These are phyloP conservation scores for Hymenochaete sp. DNA, from an alignment of 1,284 basidiomycete species.

Conservation along the genomic window DNA sequence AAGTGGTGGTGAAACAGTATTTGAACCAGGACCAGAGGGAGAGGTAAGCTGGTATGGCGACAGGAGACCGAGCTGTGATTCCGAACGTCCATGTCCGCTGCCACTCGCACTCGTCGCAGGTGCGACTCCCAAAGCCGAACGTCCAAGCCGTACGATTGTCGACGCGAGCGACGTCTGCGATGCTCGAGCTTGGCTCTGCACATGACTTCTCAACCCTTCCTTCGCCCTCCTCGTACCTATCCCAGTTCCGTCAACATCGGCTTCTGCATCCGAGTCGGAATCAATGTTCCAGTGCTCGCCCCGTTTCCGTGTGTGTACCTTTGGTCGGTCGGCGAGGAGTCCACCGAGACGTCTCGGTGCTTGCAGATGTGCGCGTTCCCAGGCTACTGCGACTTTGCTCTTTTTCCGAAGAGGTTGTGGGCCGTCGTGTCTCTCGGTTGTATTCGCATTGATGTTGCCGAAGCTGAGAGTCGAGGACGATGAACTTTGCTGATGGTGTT, in stretches of 20 bases:
- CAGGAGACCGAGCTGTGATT: slow-evolving; percentile 5
- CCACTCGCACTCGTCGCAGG: background rate
- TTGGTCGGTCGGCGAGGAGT: slow-evolving; percentile 8
- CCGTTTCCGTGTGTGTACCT: slow-evolving; percentile 11
- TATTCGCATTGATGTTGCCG: background rate
- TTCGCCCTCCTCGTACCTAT: background rate
- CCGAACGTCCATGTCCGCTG: slow-evolving; percentile 1
- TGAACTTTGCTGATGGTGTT: background rate
- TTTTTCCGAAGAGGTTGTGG: background rate
- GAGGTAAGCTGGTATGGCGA: too few species aligned
- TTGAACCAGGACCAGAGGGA: too few species aligned
- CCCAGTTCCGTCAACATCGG: background rate
- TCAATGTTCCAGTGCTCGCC: slow-evolving; percentile 16
- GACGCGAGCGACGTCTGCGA: background rate
- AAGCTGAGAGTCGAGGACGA: background rate
- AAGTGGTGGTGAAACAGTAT: too few species aligned
- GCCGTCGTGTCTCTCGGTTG: background rate
- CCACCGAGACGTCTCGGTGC: slow-evolving; percentile 13
- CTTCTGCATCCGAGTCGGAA: background rate
- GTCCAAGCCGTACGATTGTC: background rate
- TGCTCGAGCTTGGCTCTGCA: background rate
- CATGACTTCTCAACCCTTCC: background rate
- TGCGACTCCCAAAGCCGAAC: too few species aligned
- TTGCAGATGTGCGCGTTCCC: slow-evolving; percentile 14
- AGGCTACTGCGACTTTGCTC: slow-evolving; percentile 5